Base-by-base conservation (phyloP, 371 early-diverging fungal genomes). In the Mucor irregularis region DNA sequence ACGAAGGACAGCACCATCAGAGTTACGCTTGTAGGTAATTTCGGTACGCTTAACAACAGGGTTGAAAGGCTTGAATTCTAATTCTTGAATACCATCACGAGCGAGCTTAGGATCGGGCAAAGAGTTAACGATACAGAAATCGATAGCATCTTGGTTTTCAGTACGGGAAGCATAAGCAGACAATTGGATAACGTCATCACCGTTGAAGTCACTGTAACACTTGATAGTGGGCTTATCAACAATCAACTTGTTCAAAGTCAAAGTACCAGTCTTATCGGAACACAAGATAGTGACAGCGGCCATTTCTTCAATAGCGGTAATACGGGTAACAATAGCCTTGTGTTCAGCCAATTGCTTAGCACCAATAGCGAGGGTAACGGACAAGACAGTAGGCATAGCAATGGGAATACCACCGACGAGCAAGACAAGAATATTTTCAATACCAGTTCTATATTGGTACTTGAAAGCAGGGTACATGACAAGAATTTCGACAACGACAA, bases 201-300 rank as follows among this genome's bases (percentile, higher is more conserved):
- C 69, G 46, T 64, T 63, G 37, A 69, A 61, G 19, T 77, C 78
- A n/a, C 82, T 72, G 56, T 87, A 87, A 56, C 62, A 58, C 75
- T 84, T 85, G 75, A 87, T 78, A 51, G 85, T 76, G 44, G 82
- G 75, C 53, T 78, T 71, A 62, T 82, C 83, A 39, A 93, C 89
- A 66, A 81, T 85, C 74, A 95, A 88, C 78, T 93, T 90, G 85
- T 95, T 95, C 49, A 93, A 84, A 44, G 98, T 97, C 53, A 97
- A 80, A 19, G 98, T 97, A 55, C 98, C 98, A 10, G 98, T 97
- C 85, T 97, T 97, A 80, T 96, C 97, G 14, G 94, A 90, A 80
- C 96, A 95, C 59, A 97, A 91, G 53, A 95, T 91, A 59, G 88
- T 87, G 45, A 93, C 93, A 58, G 92, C 92, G 19, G 96, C 96